phyloP scores from a whole-genome alignment of 2,329 filamentous ascomycete genomes.

The Sclerotinia minor region DNA sequence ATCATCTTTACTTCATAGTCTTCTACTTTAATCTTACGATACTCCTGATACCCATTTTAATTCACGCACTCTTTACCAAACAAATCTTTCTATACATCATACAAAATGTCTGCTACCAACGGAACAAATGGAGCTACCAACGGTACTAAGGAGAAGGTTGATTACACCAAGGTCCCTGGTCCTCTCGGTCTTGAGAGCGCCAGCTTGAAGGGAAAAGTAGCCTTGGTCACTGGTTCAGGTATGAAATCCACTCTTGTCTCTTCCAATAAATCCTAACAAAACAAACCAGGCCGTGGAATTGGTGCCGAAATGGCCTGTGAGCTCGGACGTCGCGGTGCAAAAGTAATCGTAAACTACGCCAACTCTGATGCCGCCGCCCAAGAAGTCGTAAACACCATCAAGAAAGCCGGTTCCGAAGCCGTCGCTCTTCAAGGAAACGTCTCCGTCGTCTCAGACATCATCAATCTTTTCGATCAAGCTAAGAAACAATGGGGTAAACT shows the following conservation, averaged over 20 bases:
- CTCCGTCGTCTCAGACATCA: conserved; percentile 46
- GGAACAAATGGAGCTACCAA: conserved; percentile 24
- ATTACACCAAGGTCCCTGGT: conserved; percentile 26
- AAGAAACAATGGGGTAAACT: conserved; percentile 39
- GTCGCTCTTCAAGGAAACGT: conserved; percentile 62
- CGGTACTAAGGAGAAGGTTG: conserved; percentile 15
- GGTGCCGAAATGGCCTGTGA: conserved; percentile 66
- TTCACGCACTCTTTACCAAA: background rate
- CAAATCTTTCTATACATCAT: background rate
- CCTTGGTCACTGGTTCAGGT: conserved; percentile 42
- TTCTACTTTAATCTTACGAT: conserved; percentile 18
- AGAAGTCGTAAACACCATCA: conserved; percentile 64
- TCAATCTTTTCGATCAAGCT: conserved; percentile 36
- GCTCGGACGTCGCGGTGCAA: conserved; percentile 63
- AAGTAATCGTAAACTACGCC: conserved; percentile 57
- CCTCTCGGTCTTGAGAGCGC: conserved; percentile 34
- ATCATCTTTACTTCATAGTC: conserved; percentile 7
- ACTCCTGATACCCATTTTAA: conserved; percentile 9
- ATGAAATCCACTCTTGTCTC: background rate
- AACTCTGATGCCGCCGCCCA: conserved; percentile 63
- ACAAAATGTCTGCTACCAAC: conserved; percentile 28
- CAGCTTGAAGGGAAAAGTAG: conserved; percentile 38
- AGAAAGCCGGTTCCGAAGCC: conserved; percentile 51
- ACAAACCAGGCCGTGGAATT: conserved; percentile 58
- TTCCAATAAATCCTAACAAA: background rate